Percentiles rank a stretch among this genome's conserved stretches.
These are phyloP conservation scores for Calycina marina DNA, from an alignment of 2,329 filamentous ascomycete genomes.

Conservation along the genomic window DNA sequence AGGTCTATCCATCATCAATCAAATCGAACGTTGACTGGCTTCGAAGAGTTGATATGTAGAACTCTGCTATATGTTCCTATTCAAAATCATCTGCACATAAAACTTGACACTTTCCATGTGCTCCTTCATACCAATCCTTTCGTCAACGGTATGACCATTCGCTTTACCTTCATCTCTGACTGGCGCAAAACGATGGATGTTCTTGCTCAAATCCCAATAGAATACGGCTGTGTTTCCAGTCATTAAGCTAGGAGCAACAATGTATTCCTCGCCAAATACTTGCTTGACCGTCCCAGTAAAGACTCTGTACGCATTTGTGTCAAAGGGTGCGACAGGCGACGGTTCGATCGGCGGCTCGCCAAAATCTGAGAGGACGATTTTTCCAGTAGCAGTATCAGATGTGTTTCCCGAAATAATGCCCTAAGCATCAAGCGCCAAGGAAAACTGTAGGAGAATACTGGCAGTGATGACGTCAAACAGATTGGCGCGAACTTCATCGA, in stretches of 20 bases:
- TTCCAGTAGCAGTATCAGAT: constrained; percentile 17
- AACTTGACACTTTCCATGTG: constrained; percentile 26
- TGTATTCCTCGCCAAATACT: constrained; percentile 11
- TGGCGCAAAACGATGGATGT: constrained; percentile 28
- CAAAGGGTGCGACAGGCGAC: constrained; percentile 25
- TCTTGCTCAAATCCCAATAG: constrained; percentile 22
- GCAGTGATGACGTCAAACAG: constrained; percentile 32
- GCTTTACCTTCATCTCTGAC: constrained; percentile 21
- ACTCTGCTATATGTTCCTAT: constrained; percentile 9
- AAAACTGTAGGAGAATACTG: constrained; percentile 27
- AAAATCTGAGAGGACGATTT: constrained; percentile 22
- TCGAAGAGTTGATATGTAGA: too few species aligned
- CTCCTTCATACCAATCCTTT: constrained; percentile 25
- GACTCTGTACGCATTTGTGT: constrained; percentile 11
- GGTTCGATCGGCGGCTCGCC: constrained; percentile 22
- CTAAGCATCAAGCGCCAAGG: constrained; percentile 27
- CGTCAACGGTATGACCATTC: constrained; percentile 26
- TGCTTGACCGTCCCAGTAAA: constrained; percentile 12
- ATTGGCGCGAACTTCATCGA: constrained; percentile 18
- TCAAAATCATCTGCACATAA: constrained; percentile 19
- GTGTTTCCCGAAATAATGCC: constrained; percentile 20
- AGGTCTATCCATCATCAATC: too few species aligned
- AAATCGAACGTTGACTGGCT: too few species aligned
- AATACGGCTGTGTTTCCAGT: constrained; percentile 16
- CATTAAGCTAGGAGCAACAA: constrained; percentile 14